Conservation (phyloP, 345 rosid genomes). For the Gynandropsis gynandra region DNA sequence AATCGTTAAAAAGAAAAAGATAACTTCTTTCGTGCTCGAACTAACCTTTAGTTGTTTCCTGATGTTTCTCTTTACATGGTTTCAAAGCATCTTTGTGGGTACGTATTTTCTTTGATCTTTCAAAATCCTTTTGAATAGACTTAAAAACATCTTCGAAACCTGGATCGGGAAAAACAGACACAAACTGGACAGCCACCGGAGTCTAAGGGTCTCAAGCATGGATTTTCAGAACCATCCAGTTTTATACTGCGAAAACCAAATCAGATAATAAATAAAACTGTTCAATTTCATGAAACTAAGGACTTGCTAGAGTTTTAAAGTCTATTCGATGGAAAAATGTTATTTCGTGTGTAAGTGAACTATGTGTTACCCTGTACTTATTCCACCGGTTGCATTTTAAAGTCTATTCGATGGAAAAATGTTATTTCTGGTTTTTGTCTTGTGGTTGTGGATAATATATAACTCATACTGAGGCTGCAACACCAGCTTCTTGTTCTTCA, state of each 20-base stretch:
- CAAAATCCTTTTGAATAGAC: slow-evolving; percentile 62
- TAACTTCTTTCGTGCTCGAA: not conserved
- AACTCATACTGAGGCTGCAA: not conserved
- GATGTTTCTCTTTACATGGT: slow-evolving; percentile 35
- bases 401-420: not conserved
- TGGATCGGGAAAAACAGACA: slow-evolving; percentile 59
- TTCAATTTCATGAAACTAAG: not conserved
- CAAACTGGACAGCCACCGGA: slow-evolving; percentile 70
- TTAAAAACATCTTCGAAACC: slow-evolving; percentile 68
- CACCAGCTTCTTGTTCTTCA: slow-evolving; percentile 5
- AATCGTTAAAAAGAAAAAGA: slow-evolving; percentile 5
- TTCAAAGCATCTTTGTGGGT: slow-evolving; percentile 38
- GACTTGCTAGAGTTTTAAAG: not conserved
- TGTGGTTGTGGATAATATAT: no score
- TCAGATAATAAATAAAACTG: not conserved
- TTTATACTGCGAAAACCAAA: slow-evolving; percentile 43
- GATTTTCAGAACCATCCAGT: slow-evolving; percentile 84
- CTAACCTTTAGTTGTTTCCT: slow-evolving; percentile 40
- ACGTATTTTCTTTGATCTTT: slow-evolving; percentile 57
- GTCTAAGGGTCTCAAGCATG: slow-evolving; percentile 64
- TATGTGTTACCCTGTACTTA: no score
- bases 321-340: not conserved
- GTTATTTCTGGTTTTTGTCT: no score
- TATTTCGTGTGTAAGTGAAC: no score
- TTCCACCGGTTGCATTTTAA: not conserved